Base-by-base conservation (phyloP, 2,329 filamentous ascomycete genomes). In the Hymenoscyphus infarciens region DNA sequence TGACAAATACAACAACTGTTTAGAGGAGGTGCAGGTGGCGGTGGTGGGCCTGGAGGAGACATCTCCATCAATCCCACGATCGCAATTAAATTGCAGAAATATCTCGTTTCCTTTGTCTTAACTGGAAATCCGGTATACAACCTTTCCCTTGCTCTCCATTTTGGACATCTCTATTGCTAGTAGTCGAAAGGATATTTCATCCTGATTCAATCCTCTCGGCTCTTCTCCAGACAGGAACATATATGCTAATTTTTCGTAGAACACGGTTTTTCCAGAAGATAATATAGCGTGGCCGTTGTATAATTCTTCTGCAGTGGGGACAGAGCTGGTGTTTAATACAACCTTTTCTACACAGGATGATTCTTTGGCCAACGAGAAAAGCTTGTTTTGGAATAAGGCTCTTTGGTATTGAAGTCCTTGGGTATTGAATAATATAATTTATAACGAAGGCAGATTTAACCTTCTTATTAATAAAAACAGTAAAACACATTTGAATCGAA, bases 201-300 rank as follows among this genome's bases (percentile, higher is more conserved):
- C 25, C 25, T 27, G 25, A 27, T 27, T 33, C 31, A 33, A 33
- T 33, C 10, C 31, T 33, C 31, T 33, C 31, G 31, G 31, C 31
- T 33, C 31, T 33, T 33, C 10, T 27, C 25, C 25, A 33, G 31
- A 33, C 31, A 8, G 31, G 31, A 33, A 33, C 10, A 35, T 3
- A 13, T 13, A 15, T 35, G 10, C 33, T 35, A 35, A 15, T 35
- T 35, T 11, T 35, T 35, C 8, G 13, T 35, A 35, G 13, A 73
- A 72, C 33, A 68, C 65, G 1, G 60, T 66, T 62, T 76, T 74
- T 74, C 52, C 71, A 3, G 66, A 67, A 5, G 74, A 76, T 61
- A 76, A 75, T 67, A 56, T 74, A 49, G 66, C 70, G 61, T 76
- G 74, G 74, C 74, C 74, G 2, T 61, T 68, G 63, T 75, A 74